Conservation (phyloP, 2,329 filamentous ascomycete genomes). For the Cercospora berteroae region DNA sequence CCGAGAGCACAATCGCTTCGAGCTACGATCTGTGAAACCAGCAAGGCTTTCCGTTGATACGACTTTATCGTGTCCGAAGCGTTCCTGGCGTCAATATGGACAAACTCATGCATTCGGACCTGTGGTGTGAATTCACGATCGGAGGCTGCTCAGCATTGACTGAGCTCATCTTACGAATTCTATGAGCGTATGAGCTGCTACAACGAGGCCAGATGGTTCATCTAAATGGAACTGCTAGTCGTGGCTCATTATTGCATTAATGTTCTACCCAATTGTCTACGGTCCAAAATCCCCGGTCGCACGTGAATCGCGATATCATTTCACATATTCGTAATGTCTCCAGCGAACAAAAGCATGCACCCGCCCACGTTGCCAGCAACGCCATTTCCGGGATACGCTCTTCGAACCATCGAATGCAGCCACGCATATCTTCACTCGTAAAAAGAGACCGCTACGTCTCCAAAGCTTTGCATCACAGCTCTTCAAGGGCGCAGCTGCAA, state of each 20-base stretch:
- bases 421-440: neutral
- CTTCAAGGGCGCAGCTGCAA: neutral
- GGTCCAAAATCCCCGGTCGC: neutral
- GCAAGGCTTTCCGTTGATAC: neutral
- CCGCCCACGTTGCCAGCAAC: neutral
- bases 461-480: neutral
- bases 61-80: neutral
- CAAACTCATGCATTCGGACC: neutral
- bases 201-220: neutral
- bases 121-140: neutral
- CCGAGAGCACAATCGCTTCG: neutral
- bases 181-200: neutral
- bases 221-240: neutral
- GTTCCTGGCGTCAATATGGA: neutral
- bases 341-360: neutral
- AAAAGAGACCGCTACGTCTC: neutral
- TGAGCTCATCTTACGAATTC: neutral
- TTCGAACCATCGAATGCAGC: neutral
- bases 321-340: neutral
- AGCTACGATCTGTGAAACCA: neutral
- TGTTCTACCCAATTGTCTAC: neutral
- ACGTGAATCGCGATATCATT: neutral
- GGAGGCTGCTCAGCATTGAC: neutral
- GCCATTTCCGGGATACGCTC: neutral
- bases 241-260: neutral